Conservation (phyloP, 1,139 yeast genomes). For the Protomyces macrosporus region DNA sequence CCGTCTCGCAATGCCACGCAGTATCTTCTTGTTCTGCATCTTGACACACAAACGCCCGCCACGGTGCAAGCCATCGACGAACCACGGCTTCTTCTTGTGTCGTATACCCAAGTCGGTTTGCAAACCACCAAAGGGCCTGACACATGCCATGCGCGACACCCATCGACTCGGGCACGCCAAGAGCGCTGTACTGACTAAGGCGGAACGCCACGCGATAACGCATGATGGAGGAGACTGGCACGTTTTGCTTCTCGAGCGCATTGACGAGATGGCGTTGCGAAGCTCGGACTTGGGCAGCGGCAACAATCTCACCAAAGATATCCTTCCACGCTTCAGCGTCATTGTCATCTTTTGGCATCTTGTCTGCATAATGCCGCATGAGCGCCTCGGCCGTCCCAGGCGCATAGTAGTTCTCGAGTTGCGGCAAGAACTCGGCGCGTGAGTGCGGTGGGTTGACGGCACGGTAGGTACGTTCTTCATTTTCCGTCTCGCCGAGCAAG, state of each 20-base stretch:
- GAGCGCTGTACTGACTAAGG: constrained; percentile 36
- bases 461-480: constrained; percentile 41
- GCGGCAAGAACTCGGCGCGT: constrained; percentile 56
- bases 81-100: constrained; percentile 36
- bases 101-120: constrained; percentile 36
- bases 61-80: constrained; percentile 30
- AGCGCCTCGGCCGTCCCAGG: constrained; percentile 37
- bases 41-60: background rate
- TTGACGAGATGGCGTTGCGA: constrained; percentile 41
- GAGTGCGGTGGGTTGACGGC: constrained; percentile 47
- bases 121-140: constrained; percentile 39
- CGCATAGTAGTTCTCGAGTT: constrained; percentile 43
- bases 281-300: constrained; percentile 44
- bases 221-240: constrained; percentile 36
- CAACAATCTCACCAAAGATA: constrained; percentile 40
- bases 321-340: constrained; percentile 32
- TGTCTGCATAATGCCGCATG: constrained; percentile 37
- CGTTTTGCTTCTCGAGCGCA: constrained; percentile 35
- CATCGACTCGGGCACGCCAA: constrained; percentile 30
- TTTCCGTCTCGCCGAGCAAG: constrained; percentile 43
- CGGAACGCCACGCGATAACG: constrained; percentile 41
- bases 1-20: constrained; percentile 37
- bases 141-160: constrained; percentile 38
- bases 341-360: constrained; percentile 15
- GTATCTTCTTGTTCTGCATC: constrained; percentile 17